These are phyloP conservation scores for Limnomonas spitsbergensis DNA, from an alignment of 139 green algal genomes.

Conservation along the genomic window DNA sequence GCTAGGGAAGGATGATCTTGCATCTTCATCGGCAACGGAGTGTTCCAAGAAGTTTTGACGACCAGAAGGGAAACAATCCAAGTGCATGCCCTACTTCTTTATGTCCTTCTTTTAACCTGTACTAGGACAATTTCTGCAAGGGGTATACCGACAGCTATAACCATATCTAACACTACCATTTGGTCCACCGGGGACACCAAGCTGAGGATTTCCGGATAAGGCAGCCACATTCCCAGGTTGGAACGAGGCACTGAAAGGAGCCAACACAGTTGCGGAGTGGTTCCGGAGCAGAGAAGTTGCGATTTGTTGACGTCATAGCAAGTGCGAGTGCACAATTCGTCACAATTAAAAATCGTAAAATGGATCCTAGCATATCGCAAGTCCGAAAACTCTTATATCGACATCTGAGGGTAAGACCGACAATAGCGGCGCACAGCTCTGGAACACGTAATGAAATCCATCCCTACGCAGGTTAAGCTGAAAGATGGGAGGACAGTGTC, in stretches of 20 bases:
- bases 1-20: not conserved
- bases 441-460: not conserved
- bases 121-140: not conserved
- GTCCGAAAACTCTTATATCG: not conserved
- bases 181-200: not conserved
- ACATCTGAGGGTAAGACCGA: not conserved
- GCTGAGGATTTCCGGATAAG: no score
- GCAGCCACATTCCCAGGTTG: no score
- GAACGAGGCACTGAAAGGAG: no score
- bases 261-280: not conserved
- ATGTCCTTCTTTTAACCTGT: not conserved
- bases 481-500: constrained; percentile 35
- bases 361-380: not conserved
- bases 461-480: constrained; percentile 10
- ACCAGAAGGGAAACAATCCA: no score
- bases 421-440: not conserved
- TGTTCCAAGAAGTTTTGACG: not conserved
- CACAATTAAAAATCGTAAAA: not conserved
- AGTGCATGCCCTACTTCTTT: no score
- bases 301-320: not conserved
- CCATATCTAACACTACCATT: not conserved
- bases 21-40: not conserved
- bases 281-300: not conserved
- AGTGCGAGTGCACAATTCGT: not conserved
- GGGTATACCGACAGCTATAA: not conserved